Evolutionary conservation across 2,329 filamentous ascomycete genomes (phyloP), one percentile per base, ranked within the genome.

Genomic region (Cercospora nicotianae): DNA sequence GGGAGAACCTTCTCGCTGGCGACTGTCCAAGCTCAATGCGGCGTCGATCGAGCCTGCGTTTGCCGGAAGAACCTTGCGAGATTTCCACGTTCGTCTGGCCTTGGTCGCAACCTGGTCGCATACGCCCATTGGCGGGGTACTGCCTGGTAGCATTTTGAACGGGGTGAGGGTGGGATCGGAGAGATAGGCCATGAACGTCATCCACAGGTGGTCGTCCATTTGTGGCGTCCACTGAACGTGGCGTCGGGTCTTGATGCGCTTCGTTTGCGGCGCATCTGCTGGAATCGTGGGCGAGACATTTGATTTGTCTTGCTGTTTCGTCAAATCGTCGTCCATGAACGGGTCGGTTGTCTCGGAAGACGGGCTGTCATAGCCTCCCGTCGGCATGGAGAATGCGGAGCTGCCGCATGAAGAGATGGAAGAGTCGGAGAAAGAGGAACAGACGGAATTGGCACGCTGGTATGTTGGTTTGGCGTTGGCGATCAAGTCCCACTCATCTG

Each of bases 131-230:
- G 88, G 88, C 42, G 88, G 88, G 36, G 86, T 83, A 53, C 85
- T 87, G 60, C 88, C 87, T 2, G 87, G 88, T 0, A 89, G 82
- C 79, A 87, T 88, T 75, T 90, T 90, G 82, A 90, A 90, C 0
- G 88, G 88, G 1, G 88, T 90, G 59, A 89, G 84, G 3, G 85
- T 87, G 20, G 88, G 88, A 76, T 90, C 87, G 69, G 88, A 86
- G n/a, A 90, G 80, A 75, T 89, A 89, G 63, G 84, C 82, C 79
- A 89, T 86, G 77, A 89, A 90, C 8, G 86, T 88, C 75, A 87
- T 85, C 87, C 88, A 89, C 33, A 90, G 78, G 74, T 90, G 88
- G 65, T 86, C 83, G 75, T 90, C 88, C 87, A 89, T 89, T 62
- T 88, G 87, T 53, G 84, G 79, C 5, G 85, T 88, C 84, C 87